Evolutionary conservation across 768 basidiomycete genomes (phyloP).

Genomic region (Kondoa malvinella): DNA sequence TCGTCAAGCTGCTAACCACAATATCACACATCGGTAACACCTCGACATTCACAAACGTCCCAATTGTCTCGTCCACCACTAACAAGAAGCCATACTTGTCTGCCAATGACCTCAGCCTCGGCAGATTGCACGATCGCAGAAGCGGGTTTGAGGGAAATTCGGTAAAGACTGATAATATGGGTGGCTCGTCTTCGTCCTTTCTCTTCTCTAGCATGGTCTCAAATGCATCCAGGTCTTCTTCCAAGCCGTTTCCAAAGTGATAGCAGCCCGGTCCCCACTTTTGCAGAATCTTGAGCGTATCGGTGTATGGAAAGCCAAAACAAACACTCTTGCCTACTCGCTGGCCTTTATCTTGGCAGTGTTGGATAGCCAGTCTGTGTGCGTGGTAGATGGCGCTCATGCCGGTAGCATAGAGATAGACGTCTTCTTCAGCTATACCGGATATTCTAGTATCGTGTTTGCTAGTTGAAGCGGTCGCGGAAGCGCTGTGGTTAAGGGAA

Average conservation of each 20-base stretch:
- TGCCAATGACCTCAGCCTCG: conserved; percentile 55
- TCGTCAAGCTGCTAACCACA: conserved; percentile 76
- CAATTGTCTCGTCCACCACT: conserved; percentile 84
- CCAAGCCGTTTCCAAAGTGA: conserved; percentile 66
- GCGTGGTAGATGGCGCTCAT: conserved; percentile 93
- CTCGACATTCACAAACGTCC: conserved; percentile 85
- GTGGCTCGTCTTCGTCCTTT: conserved; percentile 36
- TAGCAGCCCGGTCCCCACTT: conserved; percentile 94
- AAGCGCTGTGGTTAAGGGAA: conserved; percentile 11
- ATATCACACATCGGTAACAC: conserved; percentile 72
- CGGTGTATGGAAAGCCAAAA: conserved; percentile 90
- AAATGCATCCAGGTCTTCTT: conserved; percentile 55
- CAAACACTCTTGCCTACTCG: conserved; percentile 62
- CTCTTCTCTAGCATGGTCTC: conserved; percentile 42
- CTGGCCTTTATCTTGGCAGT: conserved; percentile 34
- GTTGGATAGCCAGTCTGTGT: conserved; percentile 50
- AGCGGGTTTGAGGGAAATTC: conserved; percentile 95
- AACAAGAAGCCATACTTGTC: conserved; percentile 76
- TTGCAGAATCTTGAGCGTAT: conserved; percentile 78
- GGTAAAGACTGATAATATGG: conserved; percentile 63
- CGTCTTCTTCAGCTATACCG: conserved; percentile 64
- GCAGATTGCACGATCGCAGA: conserved; percentile 63
- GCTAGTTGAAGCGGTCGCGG: conserved; percentile 33
- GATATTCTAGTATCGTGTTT: conserved; percentile 50
- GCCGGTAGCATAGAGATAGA: conserved; percentile 68